Conservation (phyloP, 1,284 basidiomycete species). For the Ustilago xerochloae region DNA sequence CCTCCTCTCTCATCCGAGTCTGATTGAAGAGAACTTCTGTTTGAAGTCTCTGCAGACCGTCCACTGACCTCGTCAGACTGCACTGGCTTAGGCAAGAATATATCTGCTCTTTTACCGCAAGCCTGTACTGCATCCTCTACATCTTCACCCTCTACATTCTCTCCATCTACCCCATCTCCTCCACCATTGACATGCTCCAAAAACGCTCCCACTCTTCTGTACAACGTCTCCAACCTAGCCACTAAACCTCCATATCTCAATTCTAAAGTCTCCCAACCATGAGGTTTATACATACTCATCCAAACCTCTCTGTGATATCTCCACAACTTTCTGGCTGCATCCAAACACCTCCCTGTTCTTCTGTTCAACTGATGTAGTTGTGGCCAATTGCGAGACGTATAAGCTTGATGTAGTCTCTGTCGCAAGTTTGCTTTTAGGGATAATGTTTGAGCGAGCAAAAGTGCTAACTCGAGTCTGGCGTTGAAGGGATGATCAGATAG, state of each 20-base stretch:
- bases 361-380: conserved; percentile 36
- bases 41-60: too few relatives aligned
- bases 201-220: conserved; percentile 45
- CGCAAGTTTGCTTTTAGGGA: conserved; percentile 52
- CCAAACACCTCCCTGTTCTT: conserved; percentile 19
- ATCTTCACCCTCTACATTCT: not conserved
- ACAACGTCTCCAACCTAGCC: conserved; percentile 66
- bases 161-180: not conserved
- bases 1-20: not conserved
- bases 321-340: conserved; percentile 59
- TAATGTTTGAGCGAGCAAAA: conserved; percentile 43
- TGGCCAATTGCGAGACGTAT: conserved; percentile 43
- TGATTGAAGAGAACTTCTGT: conserved; percentile 5
- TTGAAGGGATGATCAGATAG: conserved; percentile 56
- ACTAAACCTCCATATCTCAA: conserved; percentile 68
- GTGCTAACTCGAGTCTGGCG: conserved; percentile 47
- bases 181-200: conserved; percentile 27
- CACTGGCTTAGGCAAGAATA: conserved; percentile 19
- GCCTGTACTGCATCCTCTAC: conserved; percentile 3
- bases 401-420: conserved; percentile 51
- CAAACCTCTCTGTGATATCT: conserved; percentile 65
- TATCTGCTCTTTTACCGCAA: conserved; percentile 10
- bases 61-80: conserved; percentile 20
- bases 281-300: conserved; percentile 65
- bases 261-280: conserved; percentile 68